Evolutionary conservation across 768 basidiomycete species (phyloP), one percentile per base, ranked within the genome.

Genomic region (Mycena metata): DNA sequence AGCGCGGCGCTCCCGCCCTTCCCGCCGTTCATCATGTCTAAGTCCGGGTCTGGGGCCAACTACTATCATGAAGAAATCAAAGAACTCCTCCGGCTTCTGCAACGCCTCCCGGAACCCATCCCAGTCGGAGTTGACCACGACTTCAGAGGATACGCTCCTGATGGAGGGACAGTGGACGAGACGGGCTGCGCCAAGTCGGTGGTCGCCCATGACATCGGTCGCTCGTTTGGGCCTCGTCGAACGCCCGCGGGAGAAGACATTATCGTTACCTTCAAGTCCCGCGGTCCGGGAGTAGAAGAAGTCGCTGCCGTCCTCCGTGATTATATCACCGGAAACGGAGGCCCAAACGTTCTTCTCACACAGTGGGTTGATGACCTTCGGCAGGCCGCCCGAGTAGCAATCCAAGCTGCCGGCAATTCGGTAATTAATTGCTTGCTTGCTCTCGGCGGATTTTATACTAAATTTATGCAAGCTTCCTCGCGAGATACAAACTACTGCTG

Each of bases 301-400:
- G 60, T 62, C 24, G 43, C 36, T 3, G 5, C n/a, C 12, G 52
- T 64, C 1, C 60, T 61, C 5, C 47, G 60, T 19, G 49, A 50
- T 23, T 50, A n/a, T n/a, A 49, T 61, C 43, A 56, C 41, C 33
- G 62, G 62, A 45, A 64, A 47, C 12, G 60, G 47, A n/a, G 60
- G 60, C 12, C 21, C 46, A 23, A 64, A 64, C 46, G 11, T 56
- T 9, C 42, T 55, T 17, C 62, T 55, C 21, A 47, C 50, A 5
- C 30, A 35, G 26, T 55, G 62, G 62, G 62, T 56, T 10, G 62
- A 64, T 41, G 52, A 55, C 23, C 52, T 64, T n/a, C 11, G 30
- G 1, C 15, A 36, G 21, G 62, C 43, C 12, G 52, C 62, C n/a
- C 30, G 33, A 0, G 39, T 39, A n/a, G 62, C 62, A 16, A 55